Evolutionary conservation across 2,329 filamentous ascomycete species (phyloP).

Genomic region (Fusarium coicis): DNA sequence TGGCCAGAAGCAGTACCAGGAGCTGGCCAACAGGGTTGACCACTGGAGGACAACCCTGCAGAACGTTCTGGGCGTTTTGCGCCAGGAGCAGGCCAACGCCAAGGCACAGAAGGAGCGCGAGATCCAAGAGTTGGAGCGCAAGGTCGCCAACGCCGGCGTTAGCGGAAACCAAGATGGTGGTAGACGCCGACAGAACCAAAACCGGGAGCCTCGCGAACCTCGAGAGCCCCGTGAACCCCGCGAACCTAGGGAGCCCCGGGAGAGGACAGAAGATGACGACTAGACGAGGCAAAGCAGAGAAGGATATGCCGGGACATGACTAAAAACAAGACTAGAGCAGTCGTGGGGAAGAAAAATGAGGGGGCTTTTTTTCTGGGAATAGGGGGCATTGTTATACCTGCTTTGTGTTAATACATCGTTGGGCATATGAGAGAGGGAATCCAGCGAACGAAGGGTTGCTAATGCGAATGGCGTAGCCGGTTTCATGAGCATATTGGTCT

Average conservation of each 20-base stretch:
- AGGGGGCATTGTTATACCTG: slow-evolving; percentile 42
- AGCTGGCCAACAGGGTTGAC: slow-evolving; percentile 89
- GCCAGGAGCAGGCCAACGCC: slow-evolving; percentile 83
- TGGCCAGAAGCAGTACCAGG: slow-evolving; percentile 97
- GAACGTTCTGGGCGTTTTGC: slow-evolving; percentile 81
- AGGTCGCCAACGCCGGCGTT: slow-evolving; percentile 60
- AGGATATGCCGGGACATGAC: slow-evolving; percentile 22
- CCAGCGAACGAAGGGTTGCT: slow-evolving; percentile 48
- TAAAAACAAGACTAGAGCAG: slow-evolving; percentile 34
- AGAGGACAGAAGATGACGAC: slow-evolving; percentile 68
- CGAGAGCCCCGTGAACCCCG: slow-evolving; percentile 24
- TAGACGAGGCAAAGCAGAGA: slow-evolving; percentile 48
- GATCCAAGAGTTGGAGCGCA: slow-evolving; percentile 75
- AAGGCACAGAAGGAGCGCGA: slow-evolving; percentile 82
- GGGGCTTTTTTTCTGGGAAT: slow-evolving; percentile 34
- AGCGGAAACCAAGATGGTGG: slow-evolving; percentile 48
- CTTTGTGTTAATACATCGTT: slow-evolving; percentile 50
- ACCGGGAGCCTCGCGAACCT: slow-evolving; percentile 28
- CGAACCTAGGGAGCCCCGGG: slow-evolving; percentile 42
- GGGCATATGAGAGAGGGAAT: slow-evolving; percentile 40
- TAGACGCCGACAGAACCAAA: slow-evolving; percentile 49
- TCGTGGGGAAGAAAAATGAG: slow-evolving; percentile 27
- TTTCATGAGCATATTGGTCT: slow-evolving; percentile 49
- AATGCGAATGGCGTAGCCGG: slow-evolving; percentile 53
- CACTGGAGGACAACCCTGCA: slow-evolving; percentile 88